A percentile compares a stretch with the other conserved stretches of the same genome.
These are phyloP conservation scores for Phaeosphaeria sp. DNA, from an alignment of 2,329 filamentous ascomycete species.

Conservation along the genomic window DNA sequence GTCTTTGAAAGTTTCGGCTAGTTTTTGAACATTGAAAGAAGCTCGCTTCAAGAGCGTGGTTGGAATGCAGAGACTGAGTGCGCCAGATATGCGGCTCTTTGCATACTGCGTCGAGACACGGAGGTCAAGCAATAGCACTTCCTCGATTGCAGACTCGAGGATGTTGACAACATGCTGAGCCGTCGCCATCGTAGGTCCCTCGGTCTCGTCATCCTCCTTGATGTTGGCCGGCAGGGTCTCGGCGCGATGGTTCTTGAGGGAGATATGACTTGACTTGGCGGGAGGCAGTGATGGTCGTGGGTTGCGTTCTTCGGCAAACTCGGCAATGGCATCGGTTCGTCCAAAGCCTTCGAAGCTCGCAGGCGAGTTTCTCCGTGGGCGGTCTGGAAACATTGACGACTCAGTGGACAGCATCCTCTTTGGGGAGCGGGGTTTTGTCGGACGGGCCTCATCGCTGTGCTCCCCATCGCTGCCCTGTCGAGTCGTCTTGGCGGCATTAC, in stretches of 20 bases:
- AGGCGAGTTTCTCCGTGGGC: constrained; percentile 56
- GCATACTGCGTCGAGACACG: constrained; percentile 85
- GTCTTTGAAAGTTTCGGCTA: constrained; percentile 84
- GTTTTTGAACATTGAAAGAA: constrained; percentile 86
- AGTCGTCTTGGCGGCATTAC: constrained; percentile 12
- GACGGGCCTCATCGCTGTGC: constrained; percentile 23
- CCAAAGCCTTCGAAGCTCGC: constrained; percentile 51
- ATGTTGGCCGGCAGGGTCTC: constrained; percentile 54
- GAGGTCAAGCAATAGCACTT: constrained; percentile 80
- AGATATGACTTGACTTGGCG: constrained; percentile 20
- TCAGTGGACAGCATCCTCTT: constrained; percentile 58
- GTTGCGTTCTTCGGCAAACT: constrained; percentile 43
- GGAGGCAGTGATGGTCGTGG: constrained; percentile 42
- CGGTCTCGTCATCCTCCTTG: constrained; percentile 28
- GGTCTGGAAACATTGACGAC: constrained; percentile 50
- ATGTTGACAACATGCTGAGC: constrained; percentile 59
- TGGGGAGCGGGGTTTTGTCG: constrained; percentile 51
- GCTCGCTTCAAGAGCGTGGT: constrained; percentile 91
- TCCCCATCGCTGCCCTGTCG: constrained; percentile 7
- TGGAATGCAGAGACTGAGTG: constrained; percentile 91
- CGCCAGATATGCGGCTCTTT: constrained; percentile 75
- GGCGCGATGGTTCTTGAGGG: constrained; percentile 45
- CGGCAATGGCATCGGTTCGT: constrained; percentile 42
- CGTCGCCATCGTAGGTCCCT: constrained; percentile 52
- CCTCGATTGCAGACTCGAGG: constrained; percentile 54